Base-by-base conservation (phyloP, 2,329 filamentous ascomycete genomes). In the Penicillium sp. region DNA sequence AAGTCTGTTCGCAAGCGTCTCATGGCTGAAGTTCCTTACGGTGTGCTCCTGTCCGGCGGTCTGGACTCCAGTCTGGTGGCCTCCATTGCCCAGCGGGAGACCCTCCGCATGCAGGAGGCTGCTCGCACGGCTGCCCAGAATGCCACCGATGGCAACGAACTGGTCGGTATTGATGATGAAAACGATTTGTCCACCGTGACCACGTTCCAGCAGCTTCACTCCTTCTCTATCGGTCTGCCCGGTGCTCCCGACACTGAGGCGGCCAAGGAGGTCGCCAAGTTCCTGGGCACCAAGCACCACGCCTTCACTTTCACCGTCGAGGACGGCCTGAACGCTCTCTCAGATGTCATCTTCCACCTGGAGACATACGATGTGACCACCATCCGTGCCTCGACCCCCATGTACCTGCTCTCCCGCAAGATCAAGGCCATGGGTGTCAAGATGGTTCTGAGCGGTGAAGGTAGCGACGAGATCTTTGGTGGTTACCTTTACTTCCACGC, bases 401-500 rank as follows among this genome's bases (percentile, higher is more conserved):
- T 98, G 93, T 98, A 96, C 76, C 77, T 98, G 55, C 81, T 98
- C 41, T 93, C 89, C 53, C 85, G 94, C 69, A 98, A 98, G 79
- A 98, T 98, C 79, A 98, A 98, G 80, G 93, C 90, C 33, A 91
- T 96, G 84, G 93, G 93, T 55, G 88, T 98, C 66, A 98, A 98
- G 82, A 98, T 98, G 93, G 93, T 98, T 48, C 80, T 98, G 53
- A 94, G 87, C 64, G 93, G 93, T 53, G 93, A 98, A 74, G 93
- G 93, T 43, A 93, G 87, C 64, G 93, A 98, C 70, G 93, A 98
- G 75, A 96, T 96, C 68, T 97, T 97, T 61, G 93, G 93, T 54
- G 93, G 93, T 45, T 98, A 98, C 73, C 83, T 98, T 18, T 98
- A 98, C 79, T 98, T 98, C 83, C 90, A 95, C 72, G 87, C 85